Evolutionary conservation across 371 early-diverging fungal species (phyloP), one percentile per base, ranked within the genome.

Genomic region (Mortierella sp.): DNA sequence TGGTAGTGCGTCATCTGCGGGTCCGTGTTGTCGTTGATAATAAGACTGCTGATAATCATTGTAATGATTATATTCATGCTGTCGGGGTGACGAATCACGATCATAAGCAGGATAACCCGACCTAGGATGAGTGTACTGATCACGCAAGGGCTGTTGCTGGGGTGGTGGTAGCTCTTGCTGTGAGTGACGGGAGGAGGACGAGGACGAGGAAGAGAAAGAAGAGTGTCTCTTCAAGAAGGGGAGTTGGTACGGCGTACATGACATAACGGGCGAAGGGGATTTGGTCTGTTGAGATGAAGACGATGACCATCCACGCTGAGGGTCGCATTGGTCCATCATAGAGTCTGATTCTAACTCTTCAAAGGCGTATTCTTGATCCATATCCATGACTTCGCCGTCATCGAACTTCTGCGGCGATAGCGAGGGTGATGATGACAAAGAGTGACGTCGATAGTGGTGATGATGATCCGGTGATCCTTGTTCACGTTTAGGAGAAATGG

Each of bases 251-350:
- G 55, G 47, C 0, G 64, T 58, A 24, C 57, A 65, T 22, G 63
- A 60, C 74, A 78, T 78, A 24, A 78, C 58, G 10, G 78, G 78
- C 9, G 78, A 78, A 15, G 78, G 78, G 9, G 78, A 78, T 28
- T 58, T 78, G 22, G 78, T 73, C 9, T 61, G 73, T 60, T 57
- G 73, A 7, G 77, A 72, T 24, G 69, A 69, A 32, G 74, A 53
- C 21, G 78, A 60, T 1, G 78, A 78, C 78, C 72, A 72, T 13
- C 53, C 58, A 28, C 67, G 24, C 58, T 73, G 74, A 13, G 78
- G 78, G 36, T 78, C 78, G 28, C 78, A 78, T n/a, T 69, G 74
- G 55, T 72, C 78, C 78, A 78, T 78, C 73, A 58, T 69, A 38
- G 73, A 69, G 19, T 69, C 72, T 16, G 69, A 61, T 24, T 68